phyloP scores from a whole-genome alignment of 768 basidiomycete genomes.

The Boletus speciosus region DNA sequence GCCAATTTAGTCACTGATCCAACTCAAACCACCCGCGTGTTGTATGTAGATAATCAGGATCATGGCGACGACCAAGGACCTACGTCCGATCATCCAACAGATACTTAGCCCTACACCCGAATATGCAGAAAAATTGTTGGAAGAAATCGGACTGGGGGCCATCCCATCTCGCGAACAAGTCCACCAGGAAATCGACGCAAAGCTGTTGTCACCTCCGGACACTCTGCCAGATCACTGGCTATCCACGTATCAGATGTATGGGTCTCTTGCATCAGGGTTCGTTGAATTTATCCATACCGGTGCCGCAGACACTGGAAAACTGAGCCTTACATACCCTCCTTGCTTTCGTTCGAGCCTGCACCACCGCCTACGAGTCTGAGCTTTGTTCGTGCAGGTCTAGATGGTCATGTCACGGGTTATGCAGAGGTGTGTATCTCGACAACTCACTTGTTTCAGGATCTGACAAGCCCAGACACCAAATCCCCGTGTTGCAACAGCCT shows the following conservation, averaged over 20 bases:
- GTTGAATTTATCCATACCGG: conserved; percentile 8
- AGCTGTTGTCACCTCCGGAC: conserved; percentile 66
- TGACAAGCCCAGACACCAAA: conserved; percentile 47
- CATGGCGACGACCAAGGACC: conserved; percentile 17
- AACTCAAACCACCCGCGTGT: neutral
- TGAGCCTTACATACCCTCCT: conserved; percentile 53
- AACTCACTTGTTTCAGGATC: neutral
- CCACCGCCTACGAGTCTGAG: conserved; percentile 71
- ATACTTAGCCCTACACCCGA: conserved; percentile 44
- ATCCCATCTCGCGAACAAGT: conserved; percentile 59
- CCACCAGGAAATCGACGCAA: conserved; percentile 67
- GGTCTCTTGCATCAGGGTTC: conserved; percentile 8
- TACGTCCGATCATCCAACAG: conserved; percentile 37
- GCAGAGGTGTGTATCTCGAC: conserved; percentile 54
- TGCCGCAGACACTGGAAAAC: conserved; percentile 67
- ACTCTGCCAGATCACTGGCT: conserved; percentile 70
- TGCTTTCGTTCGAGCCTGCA: conserved; percentile 64
- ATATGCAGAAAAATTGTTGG: conserved; percentile 44
- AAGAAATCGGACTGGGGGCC: conserved; percentile 53
- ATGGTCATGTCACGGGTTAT: conserved; percentile 79
- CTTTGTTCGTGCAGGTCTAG: conserved; percentile 75
- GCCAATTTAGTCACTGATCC: neutral
- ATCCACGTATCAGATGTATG: conserved; percentile 81
- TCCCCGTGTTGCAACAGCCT: conserved; percentile 56
- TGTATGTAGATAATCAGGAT: conserved; percentile 7